phyloP scores from a whole-genome alignment of 2,329 filamentous ascomycete genomes.

The Nemania sp. region DNA sequence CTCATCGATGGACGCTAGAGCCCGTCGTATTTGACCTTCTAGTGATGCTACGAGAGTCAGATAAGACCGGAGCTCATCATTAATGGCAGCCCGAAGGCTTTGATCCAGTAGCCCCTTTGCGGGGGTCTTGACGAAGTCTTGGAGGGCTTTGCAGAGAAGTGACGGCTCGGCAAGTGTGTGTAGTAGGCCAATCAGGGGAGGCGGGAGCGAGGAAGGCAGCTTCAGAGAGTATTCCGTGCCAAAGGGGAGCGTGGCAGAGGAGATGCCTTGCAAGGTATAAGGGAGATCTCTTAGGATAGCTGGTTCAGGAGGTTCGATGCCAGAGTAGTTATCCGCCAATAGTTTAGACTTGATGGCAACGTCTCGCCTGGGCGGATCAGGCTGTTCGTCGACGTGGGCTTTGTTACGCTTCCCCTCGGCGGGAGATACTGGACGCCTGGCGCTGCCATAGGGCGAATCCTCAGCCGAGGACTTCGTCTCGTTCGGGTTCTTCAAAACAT shows the following conservation, averaged over 20 bases:
- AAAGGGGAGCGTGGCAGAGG: conserved; percentile 83
- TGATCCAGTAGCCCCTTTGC: conserved; percentile 88
- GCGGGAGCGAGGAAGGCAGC: conserved; percentile 77
- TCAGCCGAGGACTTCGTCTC: conserved; percentile 31
- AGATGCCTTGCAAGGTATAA: conserved; percentile 90
- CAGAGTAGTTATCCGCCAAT: conserved; percentile 60
- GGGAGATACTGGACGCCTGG: conserved; percentile 25
- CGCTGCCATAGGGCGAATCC: conserved; percentile 21
- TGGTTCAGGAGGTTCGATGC: conserved; percentile 66
- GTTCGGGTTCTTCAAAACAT: conserved; percentile 38
- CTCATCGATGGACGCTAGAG: conserved; percentile 74
- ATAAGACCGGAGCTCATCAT: conserved; percentile 84
- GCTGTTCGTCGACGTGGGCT: conserved; percentile 27
- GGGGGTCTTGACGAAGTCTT: conserved; percentile 79
- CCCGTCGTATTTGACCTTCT: conserved; percentile 87
- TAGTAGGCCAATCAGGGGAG: conserved; percentile 83
- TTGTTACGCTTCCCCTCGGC: conserved; percentile 40
- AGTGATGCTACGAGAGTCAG: conserved; percentile 87
- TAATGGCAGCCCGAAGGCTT: conserved; percentile 86
- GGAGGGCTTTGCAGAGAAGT: conserved; percentile 81
- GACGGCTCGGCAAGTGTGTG: conserved; percentile 92
- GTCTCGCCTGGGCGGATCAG: conserved; percentile 47
- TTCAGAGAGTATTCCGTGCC: conserved; percentile 69
- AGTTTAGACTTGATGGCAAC: conserved; percentile 62
- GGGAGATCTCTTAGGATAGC: conserved; percentile 79